Conservation (phyloP, 345 rosid species). For the Psidium guajava region DNA sequence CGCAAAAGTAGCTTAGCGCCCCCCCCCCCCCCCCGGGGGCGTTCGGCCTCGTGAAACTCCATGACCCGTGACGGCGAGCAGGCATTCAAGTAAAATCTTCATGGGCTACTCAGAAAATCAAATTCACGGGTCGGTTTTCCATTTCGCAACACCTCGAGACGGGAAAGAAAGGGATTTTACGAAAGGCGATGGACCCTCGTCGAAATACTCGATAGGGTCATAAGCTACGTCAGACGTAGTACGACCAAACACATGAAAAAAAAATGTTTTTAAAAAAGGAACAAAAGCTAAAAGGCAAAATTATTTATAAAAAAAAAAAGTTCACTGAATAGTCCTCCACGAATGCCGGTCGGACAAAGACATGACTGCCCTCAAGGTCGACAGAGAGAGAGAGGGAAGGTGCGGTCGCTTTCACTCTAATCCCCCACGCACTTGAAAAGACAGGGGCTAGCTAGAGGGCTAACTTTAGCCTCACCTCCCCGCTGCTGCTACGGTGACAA, state of each 20-base stretch:
- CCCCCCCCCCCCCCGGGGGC: no score
- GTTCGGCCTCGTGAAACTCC: no score
- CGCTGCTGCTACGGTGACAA: conserved; percentile 21
- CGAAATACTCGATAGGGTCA: not conserved
- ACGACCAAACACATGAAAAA: not conserved
- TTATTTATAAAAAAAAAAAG: not conserved
- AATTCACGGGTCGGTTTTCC: no score
- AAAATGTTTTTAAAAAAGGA: no score
- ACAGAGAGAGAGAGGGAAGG: conserved; percentile 6
- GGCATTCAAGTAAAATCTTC: no score
- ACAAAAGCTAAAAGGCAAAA: not conserved
- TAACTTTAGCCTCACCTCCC: not conserved
- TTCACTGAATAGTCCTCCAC: conserved; percentile 5
- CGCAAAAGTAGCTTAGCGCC: no score
- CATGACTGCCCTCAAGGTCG: conserved; percentile 19
- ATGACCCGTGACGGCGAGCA: no score
- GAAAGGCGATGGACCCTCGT: not conserved
- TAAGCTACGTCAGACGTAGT: not conserved
- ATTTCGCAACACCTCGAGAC: no score
- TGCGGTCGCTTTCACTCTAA: conserved; percentile 27
- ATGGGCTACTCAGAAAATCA: no score
- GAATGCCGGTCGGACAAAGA: conserved; percentile 38
- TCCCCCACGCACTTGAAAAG: conserved; percentile 8
- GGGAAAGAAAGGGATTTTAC: no score
- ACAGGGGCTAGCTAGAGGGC: conserved; percentile 6